A percentile compares a stretch with the other conserved stretches of the same genome.
phyloP scores from a whole-genome alignment of 2,329 filamentous ascomycete species.

The Colletotrichum australisinense region DNA sequence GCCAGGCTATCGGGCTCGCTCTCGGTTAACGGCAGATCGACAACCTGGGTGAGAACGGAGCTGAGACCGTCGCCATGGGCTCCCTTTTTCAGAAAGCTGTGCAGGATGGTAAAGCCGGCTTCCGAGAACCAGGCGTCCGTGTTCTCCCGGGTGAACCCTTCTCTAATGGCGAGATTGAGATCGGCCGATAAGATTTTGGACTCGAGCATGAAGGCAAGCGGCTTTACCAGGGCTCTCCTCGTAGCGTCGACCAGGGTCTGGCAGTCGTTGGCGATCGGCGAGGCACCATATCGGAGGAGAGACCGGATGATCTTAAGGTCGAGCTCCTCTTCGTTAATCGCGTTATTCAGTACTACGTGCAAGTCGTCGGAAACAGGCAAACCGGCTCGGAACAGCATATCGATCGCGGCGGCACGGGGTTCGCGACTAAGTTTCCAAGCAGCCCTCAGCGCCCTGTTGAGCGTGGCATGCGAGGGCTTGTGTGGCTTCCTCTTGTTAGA shows the following conservation, averaged over 20 bases:
- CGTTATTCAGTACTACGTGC: slow-evolving; percentile 61
- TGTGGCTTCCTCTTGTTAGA: slow-evolving; percentile 46
- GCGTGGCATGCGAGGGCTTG: slow-evolving; percentile 58
- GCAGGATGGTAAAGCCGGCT: slow-evolving; percentile 58
- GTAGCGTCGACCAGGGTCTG: slow-evolving; percentile 64
- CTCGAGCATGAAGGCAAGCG: slow-evolving; percentile 56
- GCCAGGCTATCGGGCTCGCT: slow-evolving; percentile 45
- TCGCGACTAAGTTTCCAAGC: slow-evolving; percentile 63
- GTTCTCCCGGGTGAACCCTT: slow-evolving; percentile 55
- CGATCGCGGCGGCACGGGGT: slow-evolving; percentile 58
- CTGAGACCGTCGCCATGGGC: slow-evolving; percentile 59
- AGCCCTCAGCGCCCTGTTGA: slow-evolving; percentile 63
- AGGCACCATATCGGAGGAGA: slow-evolving; percentile 57
- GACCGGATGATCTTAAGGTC: slow-evolving; percentile 33
- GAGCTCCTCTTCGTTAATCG: slow-evolving; percentile 61
- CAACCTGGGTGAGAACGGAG: slow-evolving; percentile 56
- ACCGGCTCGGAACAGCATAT: slow-evolving; percentile 64
- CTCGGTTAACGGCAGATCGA: slow-evolving; percentile 52
- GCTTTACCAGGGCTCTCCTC: slow-evolving; percentile 49
- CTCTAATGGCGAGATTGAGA: slow-evolving; percentile 56
- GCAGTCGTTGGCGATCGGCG: slow-evolving; percentile 62
- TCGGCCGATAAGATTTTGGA: slow-evolving; percentile 54
- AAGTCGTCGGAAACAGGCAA: slow-evolving; percentile 60
- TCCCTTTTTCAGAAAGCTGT: slow-evolving; percentile 61
- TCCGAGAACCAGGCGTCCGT: slow-evolving; percentile 58